Evolutionary conservation across 2,329 filamentous ascomycete species (phyloP), one percentile per base, ranked within the genome.

Genomic region (Scopulariopsis brevicaulis): DNA sequence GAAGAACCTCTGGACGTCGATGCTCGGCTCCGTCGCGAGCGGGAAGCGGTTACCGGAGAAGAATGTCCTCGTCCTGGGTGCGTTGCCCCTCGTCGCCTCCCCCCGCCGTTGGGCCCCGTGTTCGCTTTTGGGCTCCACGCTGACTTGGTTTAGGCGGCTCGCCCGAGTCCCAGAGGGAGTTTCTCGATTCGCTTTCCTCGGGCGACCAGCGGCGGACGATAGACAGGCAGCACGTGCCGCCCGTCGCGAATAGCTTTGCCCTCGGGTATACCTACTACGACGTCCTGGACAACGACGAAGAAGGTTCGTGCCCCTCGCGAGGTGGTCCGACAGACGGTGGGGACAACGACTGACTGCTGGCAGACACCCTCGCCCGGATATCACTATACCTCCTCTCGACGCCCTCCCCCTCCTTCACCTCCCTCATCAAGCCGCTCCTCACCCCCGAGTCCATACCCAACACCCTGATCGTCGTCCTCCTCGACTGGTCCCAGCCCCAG

Each of bases 401-500:
- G 64, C 89, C 92, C 2, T 92, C 89, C 34, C 82, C 85, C 54
- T 83, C 90, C 20, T 96, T 96, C 70, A 85, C 88, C 48, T 86
- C 88, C 35, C 84, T 96, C 58, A 79, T 96, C 60, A 85, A 85
- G 64, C 91, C 92, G 25, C 86, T 96, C 56, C 80, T 96, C 60
- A 96, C 88, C 20, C 85, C 89, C 51, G 83, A 89, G 70, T 86
- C 90, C 7, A 87, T 96, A 67, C 86, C 89, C 34, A 87, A 96
- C 69, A 96, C 89, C 53, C 80, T 96, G 60, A 82, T 97, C 62
- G 89, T 96, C 61, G 85, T 99, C 65, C 77, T 99, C n/a, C 79
- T 99, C 51, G 92, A 96, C 74, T 99, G 94, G 94, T 87, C 89
- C 59, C 85, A 94, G 68, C 94, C 94, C 15, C 96, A 94, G 85